A percentile compares a stretch with the other conserved stretches of the same genome.
Conservation (phyloP, 2,329 filamentous ascomycete genomes). For the Periconia sp. region DNA sequence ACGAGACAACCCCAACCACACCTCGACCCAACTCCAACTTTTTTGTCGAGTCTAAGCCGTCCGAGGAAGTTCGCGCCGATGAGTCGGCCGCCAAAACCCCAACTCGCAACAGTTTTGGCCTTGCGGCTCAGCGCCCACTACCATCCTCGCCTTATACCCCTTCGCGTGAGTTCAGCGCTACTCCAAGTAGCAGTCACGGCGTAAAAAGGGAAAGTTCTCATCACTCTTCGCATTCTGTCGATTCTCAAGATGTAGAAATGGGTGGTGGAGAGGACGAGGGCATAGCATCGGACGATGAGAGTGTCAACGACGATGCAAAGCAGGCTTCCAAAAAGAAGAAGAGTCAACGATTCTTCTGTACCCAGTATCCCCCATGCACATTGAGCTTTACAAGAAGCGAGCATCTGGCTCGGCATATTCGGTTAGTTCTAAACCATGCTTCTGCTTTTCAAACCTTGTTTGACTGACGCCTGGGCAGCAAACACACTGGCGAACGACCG, state of each 20-base stretch:
- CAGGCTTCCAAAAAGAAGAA: constrained; percentile 92
- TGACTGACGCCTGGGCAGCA: constrained; percentile 56
- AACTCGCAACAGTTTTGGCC: constrained; percentile 57
- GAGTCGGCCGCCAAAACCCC: constrained; percentile 60
- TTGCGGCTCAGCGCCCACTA: constrained; percentile 51
- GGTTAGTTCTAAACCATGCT: constrained; percentile 54
- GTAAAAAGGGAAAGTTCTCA: constrained; percentile 61
- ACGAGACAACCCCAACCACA: constrained; percentile 60
- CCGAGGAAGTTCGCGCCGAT: constrained; percentile 40
- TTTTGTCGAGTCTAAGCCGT: constrained; percentile 41
- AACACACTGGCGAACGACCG: constrained; percentile 95
- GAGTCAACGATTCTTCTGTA: constrained; percentile 94
- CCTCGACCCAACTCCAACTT: constrained; percentile 50
- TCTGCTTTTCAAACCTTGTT: constrained; percentile 6
- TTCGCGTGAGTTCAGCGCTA: constrained; percentile 47
- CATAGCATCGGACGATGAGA: constrained; percentile 54
- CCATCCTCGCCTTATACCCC: constrained; percentile 48
- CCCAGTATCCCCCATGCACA: constrained; percentile 89
- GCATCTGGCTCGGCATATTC: constrained; percentile 90
- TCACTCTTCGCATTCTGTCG: constrained; percentile 61
- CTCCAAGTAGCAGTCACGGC: constrained; percentile 39
- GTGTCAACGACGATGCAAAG: constrained; percentile 60
- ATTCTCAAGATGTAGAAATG: constrained; percentile 74
- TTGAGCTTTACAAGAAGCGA: constrained; percentile 95
- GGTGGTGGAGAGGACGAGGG: constrained; percentile 70